Conservation (phyloP, 2,329 filamentous ascomycete genomes). For the Fusarium sterilihyphosum region DNA sequence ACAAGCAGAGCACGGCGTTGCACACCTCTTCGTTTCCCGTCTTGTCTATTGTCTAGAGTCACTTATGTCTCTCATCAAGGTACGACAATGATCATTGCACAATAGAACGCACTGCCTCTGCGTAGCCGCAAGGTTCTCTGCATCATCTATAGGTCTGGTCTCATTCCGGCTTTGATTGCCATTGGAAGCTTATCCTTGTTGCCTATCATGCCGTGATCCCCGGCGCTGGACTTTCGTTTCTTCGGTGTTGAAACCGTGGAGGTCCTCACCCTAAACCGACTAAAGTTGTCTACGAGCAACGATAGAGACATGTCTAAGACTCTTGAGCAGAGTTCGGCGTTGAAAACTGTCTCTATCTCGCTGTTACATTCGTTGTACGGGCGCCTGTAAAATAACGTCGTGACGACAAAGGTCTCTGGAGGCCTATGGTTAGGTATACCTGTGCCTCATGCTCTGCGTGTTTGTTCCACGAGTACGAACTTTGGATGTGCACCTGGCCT, state of each 20-base stretch:
- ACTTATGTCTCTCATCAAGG: conserved; percentile 30
- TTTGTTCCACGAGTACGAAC: conserved; percentile 33
- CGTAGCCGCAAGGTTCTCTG: conserved; percentile 33
- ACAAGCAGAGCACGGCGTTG: conserved; percentile 39
- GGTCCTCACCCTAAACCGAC: not conserved
- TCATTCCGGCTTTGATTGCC: conserved; percentile 7
- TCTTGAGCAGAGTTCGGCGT: conserved; percentile 4
- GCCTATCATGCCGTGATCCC: conserved; percentile 27
- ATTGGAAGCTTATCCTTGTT: conserved; percentile 9
- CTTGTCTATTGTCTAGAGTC: conserved; percentile 32
- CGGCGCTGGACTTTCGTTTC: conserved; percentile 13
- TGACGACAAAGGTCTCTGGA: conserved; percentile 21
- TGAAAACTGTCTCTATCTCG: not conserved
- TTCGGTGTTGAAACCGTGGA: conserved; percentile 6
- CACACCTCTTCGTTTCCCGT: conserved; percentile 41
- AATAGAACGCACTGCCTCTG: conserved; percentile 25
- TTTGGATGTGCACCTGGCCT: conserved; percentile 18
- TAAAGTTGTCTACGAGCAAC: not conserved
- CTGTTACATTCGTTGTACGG: conserved; percentile 12
- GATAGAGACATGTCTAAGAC: conserved; percentile 32
- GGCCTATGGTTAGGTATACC: conserved; percentile 26
- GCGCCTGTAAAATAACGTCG: conserved; percentile 8
- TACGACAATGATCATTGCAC: conserved; percentile 12
- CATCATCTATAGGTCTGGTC: conserved; percentile 36
- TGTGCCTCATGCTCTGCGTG: conserved; percentile 17